Base-by-base conservation (phyloP, 371 early-diverging fungal species). In the Syncephalis plumigaleata region DNA sequence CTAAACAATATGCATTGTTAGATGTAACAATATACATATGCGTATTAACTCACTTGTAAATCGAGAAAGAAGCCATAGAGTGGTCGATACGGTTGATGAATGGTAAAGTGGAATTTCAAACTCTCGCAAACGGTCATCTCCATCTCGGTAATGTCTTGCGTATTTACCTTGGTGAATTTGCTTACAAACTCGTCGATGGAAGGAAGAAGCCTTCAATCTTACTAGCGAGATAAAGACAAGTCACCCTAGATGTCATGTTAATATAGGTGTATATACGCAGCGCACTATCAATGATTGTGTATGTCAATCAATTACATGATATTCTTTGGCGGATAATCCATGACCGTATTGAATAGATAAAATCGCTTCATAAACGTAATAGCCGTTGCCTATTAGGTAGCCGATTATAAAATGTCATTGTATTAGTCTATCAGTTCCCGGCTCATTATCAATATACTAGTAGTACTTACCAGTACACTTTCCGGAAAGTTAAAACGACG, bases 361-460 rank as follows among this genome's bases (percentile, higher is more conserved):
- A 89, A 93, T 9, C 94, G 81, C 57, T 89, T 91, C 75, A 88
- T 82, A 47, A 80, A 89, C 16, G 75, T 73, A n/a, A 91, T 70
- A 0, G 91, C 84, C 0, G 92, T 89, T 37, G 88, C 86, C 83
- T 84, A 58, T 16, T 57, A 8, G 17, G n/a, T 40, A 24, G 3
- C 1, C 5, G 15, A 15, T 17, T 3, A 31, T n/a, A 37, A 36
- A 1, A 26, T 22, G 17, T n/a, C 17, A n/a, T n/a, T n/a, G n/a
- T n/a, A n/a, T n/a, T 15, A 17, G 2, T 17, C 15, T 15, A 38
- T 17, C 15, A 38, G 17, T 15, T 17, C 17, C n/a, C n/a, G n/a
- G n/a, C n/a, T n/a, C n/a, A n/a, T n/a, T n/a, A 44, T 20, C 15
- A 44, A 9, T 7, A 3, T 24, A 27, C 39, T 9, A 3, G 22